Evolutionary conservation across 2,329 filamentous ascomycete genomes (phyloP), one percentile per base, ranked within the genome.

Genomic region (Aspergillus brasiliensis): DNA sequence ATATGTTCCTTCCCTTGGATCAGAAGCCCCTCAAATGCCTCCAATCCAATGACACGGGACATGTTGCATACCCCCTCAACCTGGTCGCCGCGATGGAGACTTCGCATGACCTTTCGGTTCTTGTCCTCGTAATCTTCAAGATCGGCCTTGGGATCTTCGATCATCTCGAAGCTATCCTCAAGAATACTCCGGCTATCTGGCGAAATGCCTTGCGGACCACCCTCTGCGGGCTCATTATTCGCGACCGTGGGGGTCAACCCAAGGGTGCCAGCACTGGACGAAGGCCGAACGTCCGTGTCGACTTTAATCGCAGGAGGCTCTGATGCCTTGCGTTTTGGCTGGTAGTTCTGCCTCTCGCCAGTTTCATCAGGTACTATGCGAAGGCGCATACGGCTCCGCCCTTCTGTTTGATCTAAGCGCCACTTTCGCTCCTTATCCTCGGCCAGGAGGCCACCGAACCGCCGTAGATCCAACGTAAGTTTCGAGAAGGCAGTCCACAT

Each of bases 71-170:
- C 92, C 58, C 91, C 90, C 73, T 97, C 91, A 2, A 99, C 94
- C 58, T 93, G 86, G 69, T 99, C 95, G 5, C 93, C 92, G 11
- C 90, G 89, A 67, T 97, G 90, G 10, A 99, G 82, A 64, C 92
- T 94, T 54, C 95, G 86, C 92, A 98, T 96, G 47, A 99, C 94
- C 75, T 97, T 97, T 47, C 96, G 86, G 71, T 99, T 98, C 80
- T 97, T 98, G 75, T 99, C 96, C 76, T 99, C 96, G 63, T 96
- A 96, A 1, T 88, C 89, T 66, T 95, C 92, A 25, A 91, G 86
- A 42, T 90, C 87, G 58, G 94, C 90, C 69, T 92, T 92, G 0
- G 94, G 93, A 62, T 97, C 94, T 61, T 98, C 93, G 6, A 99
- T 89, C 65, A 99, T 86, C 77, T 99, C 95, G 71, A 97, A 99